A percentile compares a stretch with the other conserved stretches of the same genome.
Conservation (phyloP, 1,139 yeast species). For the Yarrowia galli region DNA sequence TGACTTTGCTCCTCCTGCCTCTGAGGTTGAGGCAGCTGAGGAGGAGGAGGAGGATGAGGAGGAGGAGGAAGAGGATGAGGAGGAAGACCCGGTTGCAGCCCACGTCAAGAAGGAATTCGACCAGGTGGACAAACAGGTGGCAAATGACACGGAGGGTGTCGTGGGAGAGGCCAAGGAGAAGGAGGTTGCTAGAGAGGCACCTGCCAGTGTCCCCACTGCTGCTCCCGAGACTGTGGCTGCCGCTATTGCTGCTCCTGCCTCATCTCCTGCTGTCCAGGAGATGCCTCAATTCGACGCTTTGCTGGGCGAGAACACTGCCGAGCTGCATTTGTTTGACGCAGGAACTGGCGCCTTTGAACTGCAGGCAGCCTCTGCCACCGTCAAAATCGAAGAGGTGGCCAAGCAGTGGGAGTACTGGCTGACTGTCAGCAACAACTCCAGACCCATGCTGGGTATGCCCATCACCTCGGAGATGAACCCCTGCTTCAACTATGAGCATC, state of each 20-base stretch:
- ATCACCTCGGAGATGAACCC: slow-evolving; percentile 66
- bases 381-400: slow-evolving; percentile 56
- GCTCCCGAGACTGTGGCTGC: slow-evolving; percentile 3
- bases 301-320: slow-evolving; percentile 48
- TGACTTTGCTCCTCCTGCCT: slow-evolving; percentile 49
- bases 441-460: slow-evolving; percentile 54
- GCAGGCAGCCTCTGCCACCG: slow-evolving; percentile 52
- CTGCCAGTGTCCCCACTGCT: not conserved
- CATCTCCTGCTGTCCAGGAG: not conserved
- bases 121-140: not conserved
- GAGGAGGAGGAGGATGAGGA: slow-evolving; percentile 4
- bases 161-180: not conserved
- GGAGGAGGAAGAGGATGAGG: slow-evolving; percentile 4
- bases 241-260: not conserved
- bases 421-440: slow-evolving; percentile 52
- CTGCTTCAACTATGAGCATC: slow-evolving; percentile 63
- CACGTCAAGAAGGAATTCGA: not conserved
- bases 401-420: slow-evolving; percentile 63
- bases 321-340: slow-evolving; percentile 66
- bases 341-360: slow-evolving; percentile 58
- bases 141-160: not conserved
- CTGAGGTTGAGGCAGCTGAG: not conserved
- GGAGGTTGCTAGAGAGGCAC: not conserved
- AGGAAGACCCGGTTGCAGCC: not conserved
- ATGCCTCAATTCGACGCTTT: slow-evolving; percentile 37